Base-by-base conservation (phyloP, 2,329 filamentous ascomycete genomes). In the Zymoseptoria pseudotritici region DNA sequence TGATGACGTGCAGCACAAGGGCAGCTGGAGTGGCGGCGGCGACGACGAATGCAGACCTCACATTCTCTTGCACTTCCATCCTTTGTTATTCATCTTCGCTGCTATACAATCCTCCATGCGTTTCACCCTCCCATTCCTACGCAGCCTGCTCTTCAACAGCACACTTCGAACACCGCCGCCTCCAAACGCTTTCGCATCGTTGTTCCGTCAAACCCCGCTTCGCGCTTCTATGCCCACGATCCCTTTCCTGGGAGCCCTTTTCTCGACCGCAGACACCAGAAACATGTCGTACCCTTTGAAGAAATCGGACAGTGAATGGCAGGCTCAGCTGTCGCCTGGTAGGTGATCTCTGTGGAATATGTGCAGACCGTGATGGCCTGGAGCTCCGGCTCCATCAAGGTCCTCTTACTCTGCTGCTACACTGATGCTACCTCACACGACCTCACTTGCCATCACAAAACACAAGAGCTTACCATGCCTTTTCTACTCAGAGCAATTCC, bases 291-390 rank as follows among this genome's bases (percentile, higher is more conserved):
- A 88, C 69, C 90, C 94, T n/a, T 84, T 94, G 56, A 78, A 94
- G 74, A 90, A 91, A 75, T 83, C 80, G 49, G 83, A 91, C 21
- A 84, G 90, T 59, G 91, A 97, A 78, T 99, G 94, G 94, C 88
- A 86, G 66, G 89, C 93, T 8, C 84, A 96, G 60, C 79, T 99
- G 57, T 91, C 80, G 59, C 83, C 83, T 71, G 86, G 86, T 88
- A 77, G 26, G 75, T 73, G 36, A 46, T n/a, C 11, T n/a, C 4
- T 42, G 36, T 17, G 36, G 36, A 42, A 13, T n/a, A 3, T 46
- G 17, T 46, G 13, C 13, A 46, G 24, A 46, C 36, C 13, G 36
- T 17, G 36, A 46, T 17, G 13, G 17, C 5, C 36, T 22, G 19
- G 21, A 36, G 58, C 55, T 49, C 49, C 56, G 17, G 20, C 53